A percentile compares a stretch with the other conserved stretches of the same genome.
phyloP scores from a whole-genome alignment of 2,329 filamentous ascomycete genomes.

The Pestalotiopsis sp. region DNA sequence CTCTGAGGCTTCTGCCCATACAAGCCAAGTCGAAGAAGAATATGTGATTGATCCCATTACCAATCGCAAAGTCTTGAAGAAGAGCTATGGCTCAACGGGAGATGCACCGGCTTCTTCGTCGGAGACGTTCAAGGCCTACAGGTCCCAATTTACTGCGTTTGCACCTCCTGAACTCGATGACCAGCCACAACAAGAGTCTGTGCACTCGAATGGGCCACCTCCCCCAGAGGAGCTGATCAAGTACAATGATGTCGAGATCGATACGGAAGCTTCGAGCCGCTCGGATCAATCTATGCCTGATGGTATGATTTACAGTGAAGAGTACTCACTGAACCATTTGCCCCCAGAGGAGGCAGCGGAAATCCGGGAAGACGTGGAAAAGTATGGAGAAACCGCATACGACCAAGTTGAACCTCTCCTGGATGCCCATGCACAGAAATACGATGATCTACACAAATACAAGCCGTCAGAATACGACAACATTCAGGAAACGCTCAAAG shows the following conservation, averaged over 20 bases:
- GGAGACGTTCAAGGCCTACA: conserved; percentile 34
- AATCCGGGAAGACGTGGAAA: conserved; percentile 30
- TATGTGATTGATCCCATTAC: conserved; percentile 61
- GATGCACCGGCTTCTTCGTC: conserved; percentile 24
- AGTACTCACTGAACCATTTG: conserved; percentile 33
- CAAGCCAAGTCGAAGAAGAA: conserved; percentile 22
- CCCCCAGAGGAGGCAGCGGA: conserved; percentile 28
- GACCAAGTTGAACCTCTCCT: background rate
- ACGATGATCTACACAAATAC: conserved; percentile 41
- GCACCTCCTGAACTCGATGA: conserved; percentile 19
- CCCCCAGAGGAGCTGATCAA: conserved; percentile 36
- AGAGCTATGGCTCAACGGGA: conserved; percentile 16
- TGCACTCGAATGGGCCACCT: conserved; percentile 36
- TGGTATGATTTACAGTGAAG: conserved; percentile 24
- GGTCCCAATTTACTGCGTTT: conserved; percentile 34
- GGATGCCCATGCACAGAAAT: conserved; percentile 18
- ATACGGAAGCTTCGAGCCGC: conserved; percentile 17
- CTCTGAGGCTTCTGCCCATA: conserved; percentile 2
- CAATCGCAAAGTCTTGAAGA: conserved; percentile 50
- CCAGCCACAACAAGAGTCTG: conserved; percentile 18
- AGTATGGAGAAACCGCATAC: conserved; percentile 8
- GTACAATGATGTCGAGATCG: conserved; percentile 34
- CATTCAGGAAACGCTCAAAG: conserved; percentile 15
- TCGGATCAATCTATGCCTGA: background rate
- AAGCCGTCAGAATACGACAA: conserved; percentile 30